Evolutionary conservation across 2,329 filamentous ascomycete genomes (phyloP), one percentile per base, ranked within the genome.

Genomic region (Tolypocladium ovalisporum): DNA sequence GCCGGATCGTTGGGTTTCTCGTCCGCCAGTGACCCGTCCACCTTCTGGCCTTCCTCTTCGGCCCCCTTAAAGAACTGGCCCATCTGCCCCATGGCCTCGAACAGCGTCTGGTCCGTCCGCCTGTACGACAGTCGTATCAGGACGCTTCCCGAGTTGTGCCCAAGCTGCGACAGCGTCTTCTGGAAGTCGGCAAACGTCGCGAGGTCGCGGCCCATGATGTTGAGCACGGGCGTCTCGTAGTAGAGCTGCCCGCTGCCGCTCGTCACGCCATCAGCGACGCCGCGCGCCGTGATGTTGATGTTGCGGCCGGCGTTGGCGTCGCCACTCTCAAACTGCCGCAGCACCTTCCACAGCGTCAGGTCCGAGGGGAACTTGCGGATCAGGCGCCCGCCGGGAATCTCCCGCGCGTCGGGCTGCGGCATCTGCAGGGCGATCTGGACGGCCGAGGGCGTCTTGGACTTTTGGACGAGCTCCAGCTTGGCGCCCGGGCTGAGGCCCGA

Each of bases 391-490:
- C 83, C 84, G 1, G 85, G 80, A 24, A 81, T 78, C 54, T 80
- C 77, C 51, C 76, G 77, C 24, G 81, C 84, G 67, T 94, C 88
- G 27, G 85, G 82, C 39, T 86, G 80, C 4, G 90, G 89, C 34
- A 97, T 77, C 68, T 96, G 89, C 15, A 99, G 76, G n/a, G 90
- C 93, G 47, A 99, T 87, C 44, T 88, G 91, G 57, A 99, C 87
- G 53, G 88, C 87, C 1, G 90, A 87, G 0, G 92, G 88, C 0
- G 91, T 94, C 58, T 89, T 89, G 52, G 92, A 94, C 59, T 88
- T 86, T 68, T 90, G 86, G 27, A 97, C 87, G 54, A 99, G 88
- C 68, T 97, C 92, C 58, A 99, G 84, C 69, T 95, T 96, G 59
- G 94, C 93, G 60, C 94, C 94, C 40, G 89, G 83, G 15, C 82